A percentile compares a stretch with the other conserved stretches of the same genome.
These are phyloP conservation scores for Cryphonectria naterciae DNA, from an alignment of 2,329 filamentous ascomycete genomes.

Conservation along the genomic window DNA sequence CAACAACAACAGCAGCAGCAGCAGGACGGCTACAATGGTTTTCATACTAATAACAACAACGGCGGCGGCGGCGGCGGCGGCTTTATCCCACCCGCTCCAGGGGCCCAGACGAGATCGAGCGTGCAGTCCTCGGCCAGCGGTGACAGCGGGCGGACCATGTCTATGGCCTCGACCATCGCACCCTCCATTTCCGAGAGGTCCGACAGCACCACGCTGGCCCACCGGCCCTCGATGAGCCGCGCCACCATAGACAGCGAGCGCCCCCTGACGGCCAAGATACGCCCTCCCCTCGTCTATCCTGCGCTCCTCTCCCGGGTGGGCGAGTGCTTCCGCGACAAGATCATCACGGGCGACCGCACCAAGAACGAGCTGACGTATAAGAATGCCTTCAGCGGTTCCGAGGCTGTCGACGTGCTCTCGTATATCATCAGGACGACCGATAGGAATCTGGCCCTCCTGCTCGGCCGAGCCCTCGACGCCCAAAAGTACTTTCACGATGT, in stretches of 20 bases:
- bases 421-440: slow-evolving; percentile 98
- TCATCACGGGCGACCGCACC: slow-evolving; percentile 81
- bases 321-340: slow-evolving; percentile 88
- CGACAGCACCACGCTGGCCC: slow-evolving; percentile 44
- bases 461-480: slow-evolving; percentile 90
- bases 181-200: slow-evolving; percentile 57
- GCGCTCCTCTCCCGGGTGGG: slow-evolving; percentile 91
- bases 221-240: slow-evolving; percentile 61
- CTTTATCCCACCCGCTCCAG: slow-evolving; percentile 50
- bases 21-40: slow-evolving; percentile 40
- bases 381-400: slow-evolving; percentile 92
- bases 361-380: slow-evolving; percentile 98
- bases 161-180: slow-evolving; percentile 84
- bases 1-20: slow-evolving; percentile 27
- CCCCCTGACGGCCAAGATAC: slow-evolving; percentile 65
- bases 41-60: slow-evolving; percentile 26
- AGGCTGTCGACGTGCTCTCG: slow-evolving; percentile 92
- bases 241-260: slow-evolving; percentile 58
- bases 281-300: slow-evolving; percentile 87
- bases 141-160: slow-evolving; percentile 73
- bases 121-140: slow-evolving; percentile 62
- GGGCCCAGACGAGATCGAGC: slow-evolving; percentile 60
- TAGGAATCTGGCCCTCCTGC: slow-evolving; percentile 85
- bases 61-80: slow-evolving; percentile 37
- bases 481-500: slow-evolving; percentile 99